phyloP scores from a whole-genome alignment of 108 stramenopile species.

The Skeletonema costatum region DNA sequence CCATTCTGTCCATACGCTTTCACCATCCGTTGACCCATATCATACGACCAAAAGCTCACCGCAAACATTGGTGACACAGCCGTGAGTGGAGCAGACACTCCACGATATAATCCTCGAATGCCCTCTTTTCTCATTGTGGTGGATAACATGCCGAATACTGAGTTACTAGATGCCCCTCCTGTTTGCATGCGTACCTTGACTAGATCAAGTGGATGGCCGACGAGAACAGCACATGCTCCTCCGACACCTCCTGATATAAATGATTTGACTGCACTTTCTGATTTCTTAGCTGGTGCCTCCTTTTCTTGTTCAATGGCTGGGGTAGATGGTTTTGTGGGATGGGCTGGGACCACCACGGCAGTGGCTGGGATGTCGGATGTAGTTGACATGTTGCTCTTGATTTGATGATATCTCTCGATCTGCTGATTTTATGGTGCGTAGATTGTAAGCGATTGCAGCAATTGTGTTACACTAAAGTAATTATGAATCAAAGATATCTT shows the following conservation, averaged over 20 bases:
- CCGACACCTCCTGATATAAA: slow-evolving; percentile 84
- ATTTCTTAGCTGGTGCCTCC: background rate
- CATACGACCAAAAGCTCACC: slow-evolving; percentile 91
- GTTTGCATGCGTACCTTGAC: slow-evolving; percentile 84
- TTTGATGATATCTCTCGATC: background rate
- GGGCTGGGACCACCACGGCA: background rate
- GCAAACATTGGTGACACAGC: slow-evolving; percentile 93
- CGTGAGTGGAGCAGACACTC: slow-evolving; percentile 83
- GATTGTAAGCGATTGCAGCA: background rate
- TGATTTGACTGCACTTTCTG: slow-evolving; percentile 51
- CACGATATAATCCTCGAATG: slow-evolving; percentile 80
- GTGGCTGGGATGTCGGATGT: background rate
- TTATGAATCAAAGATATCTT: no score
- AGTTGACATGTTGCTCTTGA: background rate
- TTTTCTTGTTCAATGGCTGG: background rate
- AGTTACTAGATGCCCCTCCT: slow-evolving; percentile 28
- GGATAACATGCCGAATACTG: slow-evolving; percentile 68
- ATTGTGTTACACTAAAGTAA: background rate
- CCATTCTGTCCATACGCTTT: slow-evolving; percentile 29
- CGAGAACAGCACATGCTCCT: slow-evolving; percentile 70
- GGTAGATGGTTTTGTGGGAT: background rate
- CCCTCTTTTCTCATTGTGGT: slow-evolving; percentile 74
- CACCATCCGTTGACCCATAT: slow-evolving; percentile 70
- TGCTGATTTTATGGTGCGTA: background rate
- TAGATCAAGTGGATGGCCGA: slow-evolving; percentile 80